Evolutionary conservation across 1,139 yeast species (phyloP), one percentile per base, ranked within the genome.

Genomic region (Casaregolazyma lundiana): DNA sequence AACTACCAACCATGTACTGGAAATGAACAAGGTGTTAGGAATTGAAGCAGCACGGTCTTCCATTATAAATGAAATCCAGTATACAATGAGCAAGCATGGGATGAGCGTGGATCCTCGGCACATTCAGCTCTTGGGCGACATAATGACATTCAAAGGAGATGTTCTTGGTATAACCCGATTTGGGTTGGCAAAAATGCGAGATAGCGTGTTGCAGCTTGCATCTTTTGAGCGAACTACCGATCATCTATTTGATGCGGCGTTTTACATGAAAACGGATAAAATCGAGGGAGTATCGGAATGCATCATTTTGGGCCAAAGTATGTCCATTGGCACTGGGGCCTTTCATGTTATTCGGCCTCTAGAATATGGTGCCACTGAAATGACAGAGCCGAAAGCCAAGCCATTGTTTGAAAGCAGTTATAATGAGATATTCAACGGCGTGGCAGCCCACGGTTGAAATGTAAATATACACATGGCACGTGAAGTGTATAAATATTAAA

Each of bases 71-170:
- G 98, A 94, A 72, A 92, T 94, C 65, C 96, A 88, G 65, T 89
- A 90, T 62, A 94, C 98, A 48, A 94, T 94, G 99, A 83, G 95
- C 67, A 88, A 89, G 67, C 98, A 94, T 74, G 98, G 98, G 68
- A 94, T 94, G 98, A 87, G 95, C 66, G 97, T 94, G 49, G 99
- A 94, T 73, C 98, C 98, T 53, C 95, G 99, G 74, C 99, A 94
- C 69, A 89, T 94, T 65, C 98, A 92, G 70, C 72, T 94, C 45
- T 72, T 94, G 53, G 98, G 98, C 53, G 99, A 94, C 66, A 98
- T 94, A 48, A 94, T 94, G 99, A 88, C 97, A 0, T 94, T 88
- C 67, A 94, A 92, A 70, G 99, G 99, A 50, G 98, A 94, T 64
- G 96, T 94, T 6, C 75, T 94, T 59, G 98, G 99, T 67, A 94